Percentiles rank a stretch among this genome's conserved stretches.
These are phyloP conservation scores for Starmerella asiatica DNA, from an alignment of 805 yeast species.

Conservation along the genomic window DNA sequence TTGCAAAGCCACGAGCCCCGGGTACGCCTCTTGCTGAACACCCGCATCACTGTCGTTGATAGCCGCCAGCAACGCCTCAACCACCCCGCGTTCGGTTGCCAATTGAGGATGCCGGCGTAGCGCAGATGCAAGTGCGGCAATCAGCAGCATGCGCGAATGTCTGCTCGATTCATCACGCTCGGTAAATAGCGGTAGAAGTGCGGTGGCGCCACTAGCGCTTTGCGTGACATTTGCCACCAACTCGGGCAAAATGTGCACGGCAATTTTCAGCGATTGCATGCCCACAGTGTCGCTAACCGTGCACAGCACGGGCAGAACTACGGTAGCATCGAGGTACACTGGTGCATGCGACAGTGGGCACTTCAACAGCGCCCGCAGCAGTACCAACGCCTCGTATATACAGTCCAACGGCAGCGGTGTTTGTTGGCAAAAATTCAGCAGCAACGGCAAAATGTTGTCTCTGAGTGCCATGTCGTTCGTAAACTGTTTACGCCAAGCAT, in stretches of 20 bases:
- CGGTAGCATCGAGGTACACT: slow-evolving; percentile 16
- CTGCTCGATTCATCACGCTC: neutral
- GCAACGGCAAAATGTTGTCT: slow-evolving; percentile 8
- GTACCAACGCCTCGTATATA: slow-evolving; percentile 1
- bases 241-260: slow-evolving; percentile 7
- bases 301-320: slow-evolving; percentile 8
- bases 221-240: neutral
- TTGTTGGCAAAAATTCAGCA: neutral
- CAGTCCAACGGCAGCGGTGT: neutral
- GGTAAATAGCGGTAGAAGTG: neutral
- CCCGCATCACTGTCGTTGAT: slow-evolving; percentile 14
- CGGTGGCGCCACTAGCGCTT: neutral
- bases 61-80: neutral
- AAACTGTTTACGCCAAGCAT: slow-evolving; percentile 7
- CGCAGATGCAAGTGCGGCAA: neutral
- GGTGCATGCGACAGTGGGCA: slow-evolving; percentile 1
- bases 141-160: neutral
- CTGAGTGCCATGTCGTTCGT: slow-evolving; percentile 11
- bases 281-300: slow-evolving; percentile 10
- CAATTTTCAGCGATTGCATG: slow-evolving; percentile 7
- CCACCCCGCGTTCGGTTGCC: slow-evolving; percentile 1
- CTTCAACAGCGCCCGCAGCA: slow-evolving; percentile 6
- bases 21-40: slow-evolving; percentile 25
- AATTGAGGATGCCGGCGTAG: neutral
- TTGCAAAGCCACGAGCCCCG: slow-evolving; percentile 18